Percentiles rank a stretch among this genome's conserved stretches.
Evolutionary conservation across 768 basidiomycete genomes (phyloP).

Genomic region (Hemileccinum impolitum): DNA sequence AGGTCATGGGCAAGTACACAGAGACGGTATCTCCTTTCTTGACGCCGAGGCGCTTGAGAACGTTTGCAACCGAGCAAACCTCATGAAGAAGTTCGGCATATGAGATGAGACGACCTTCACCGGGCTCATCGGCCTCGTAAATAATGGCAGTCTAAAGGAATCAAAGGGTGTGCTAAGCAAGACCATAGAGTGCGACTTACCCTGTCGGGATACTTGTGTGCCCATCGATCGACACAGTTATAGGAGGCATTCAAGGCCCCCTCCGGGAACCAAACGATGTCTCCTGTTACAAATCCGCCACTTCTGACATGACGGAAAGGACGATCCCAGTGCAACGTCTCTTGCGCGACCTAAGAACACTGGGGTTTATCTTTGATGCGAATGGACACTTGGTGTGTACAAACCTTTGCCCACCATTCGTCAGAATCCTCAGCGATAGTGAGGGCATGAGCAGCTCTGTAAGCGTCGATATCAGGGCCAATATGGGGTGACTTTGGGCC

Average conservation of each 20-base stretch:
- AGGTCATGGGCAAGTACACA: constrained; percentile 92
- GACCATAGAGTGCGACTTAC: constrained; percentile 32
- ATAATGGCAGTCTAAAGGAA: constrained; percentile 80
- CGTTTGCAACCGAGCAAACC: constrained; percentile 86
- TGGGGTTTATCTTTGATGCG: not conserved
- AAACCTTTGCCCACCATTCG: constrained; percentile 86
- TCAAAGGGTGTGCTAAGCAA: not conserved
- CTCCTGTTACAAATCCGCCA: constrained; percentile 80
- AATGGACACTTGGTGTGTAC: not conserved
- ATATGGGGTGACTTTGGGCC: constrained; percentile 71
- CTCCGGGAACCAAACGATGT: constrained; percentile 96
- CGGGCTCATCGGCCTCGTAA: constrained; percentile 96
- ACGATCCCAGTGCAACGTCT: constrained; percentile 81
- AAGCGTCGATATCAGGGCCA: constrained; percentile 75
- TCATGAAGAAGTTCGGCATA: constrained; percentile 88
- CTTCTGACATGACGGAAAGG: constrained; percentile 85
- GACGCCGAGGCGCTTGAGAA: constrained; percentile 83
- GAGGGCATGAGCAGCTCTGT: constrained; percentile 59
- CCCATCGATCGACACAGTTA: constrained; percentile 98
- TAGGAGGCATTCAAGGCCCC: constrained; percentile 90
- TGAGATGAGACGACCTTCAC: constrained; percentile 68
- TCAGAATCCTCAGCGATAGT: constrained; percentile 78
- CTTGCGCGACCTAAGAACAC: constrained; percentile 54
- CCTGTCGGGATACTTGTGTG: constrained; percentile 83
- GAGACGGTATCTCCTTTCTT: constrained; percentile 95